Conservation (phyloP, 768 basidiomycete species). For the Porpolomopsis calyptriformis region DNA sequence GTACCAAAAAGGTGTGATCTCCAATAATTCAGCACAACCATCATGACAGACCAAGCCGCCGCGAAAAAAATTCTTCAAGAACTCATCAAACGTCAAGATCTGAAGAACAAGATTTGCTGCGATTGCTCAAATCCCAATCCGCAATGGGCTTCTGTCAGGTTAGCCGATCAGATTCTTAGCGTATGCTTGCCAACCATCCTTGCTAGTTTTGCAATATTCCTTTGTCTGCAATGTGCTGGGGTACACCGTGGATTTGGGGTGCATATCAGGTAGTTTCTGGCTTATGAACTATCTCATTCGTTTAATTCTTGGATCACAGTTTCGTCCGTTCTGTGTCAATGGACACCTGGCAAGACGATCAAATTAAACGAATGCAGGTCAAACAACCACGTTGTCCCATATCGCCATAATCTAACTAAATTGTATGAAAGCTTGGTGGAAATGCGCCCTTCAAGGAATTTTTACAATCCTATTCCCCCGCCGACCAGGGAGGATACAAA, state of each 20-base stretch:
- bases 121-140: constrained; percentile 89
- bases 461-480: constrained; percentile 56
- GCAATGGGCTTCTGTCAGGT: constrained; percentile 89
- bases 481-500: constrained; percentile 59
- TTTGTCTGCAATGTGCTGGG: constrained; percentile 85
- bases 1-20: background rate
- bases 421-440: constrained; percentile 59
- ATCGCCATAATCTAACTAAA: constrained; percentile 6
- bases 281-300: constrained; percentile 8
- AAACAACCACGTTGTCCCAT: constrained; percentile 7
- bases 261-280: constrained; percentile 59
- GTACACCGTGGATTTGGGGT: constrained; percentile 87
- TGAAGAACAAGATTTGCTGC: constrained; percentile 66
- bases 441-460: constrained; percentile 78
- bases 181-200: background rate
- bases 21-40: constrained; percentile 2
- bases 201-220: constrained; percentile 69
- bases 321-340: constrained; percentile 91
- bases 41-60: constrained; percentile 49
- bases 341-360: constrained; percentile 93
- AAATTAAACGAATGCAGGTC: constrained; percentile 85
- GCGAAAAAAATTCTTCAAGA: constrained; percentile 66
- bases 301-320: constrained; percentile 30
- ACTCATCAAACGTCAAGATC: constrained; percentile 60
- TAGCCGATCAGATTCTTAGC: constrained; percentile 9